phyloP scores from a whole-genome alignment of 441 rosid species.

The Aleurites moluccanus region DNA sequence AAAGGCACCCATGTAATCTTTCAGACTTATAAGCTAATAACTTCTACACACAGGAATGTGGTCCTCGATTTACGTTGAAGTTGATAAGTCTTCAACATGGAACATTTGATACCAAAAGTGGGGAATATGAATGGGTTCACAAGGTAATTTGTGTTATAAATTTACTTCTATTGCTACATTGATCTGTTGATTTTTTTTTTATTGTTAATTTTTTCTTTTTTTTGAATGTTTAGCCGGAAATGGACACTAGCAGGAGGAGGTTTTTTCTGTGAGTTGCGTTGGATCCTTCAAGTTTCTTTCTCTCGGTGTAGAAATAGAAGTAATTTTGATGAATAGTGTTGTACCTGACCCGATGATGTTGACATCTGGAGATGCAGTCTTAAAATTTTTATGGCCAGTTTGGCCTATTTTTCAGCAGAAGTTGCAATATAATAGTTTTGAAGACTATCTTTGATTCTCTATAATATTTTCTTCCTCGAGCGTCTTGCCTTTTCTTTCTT shows the following conservation, averaged over 20 bases:
- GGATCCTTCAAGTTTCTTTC: slow-evolving; percentile 5
- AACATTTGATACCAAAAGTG: slow-evolving; percentile 78
- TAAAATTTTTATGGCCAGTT: not conserved
- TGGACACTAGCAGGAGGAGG: slow-evolving; percentile 95
- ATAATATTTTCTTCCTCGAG: not conserved
- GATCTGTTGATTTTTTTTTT: not conserved
- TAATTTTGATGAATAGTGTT: slow-evolving; percentile 7
- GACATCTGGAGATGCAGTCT: not conserved
- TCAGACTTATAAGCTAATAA: not conserved
- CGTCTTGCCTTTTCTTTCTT: not conserved
- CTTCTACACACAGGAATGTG: slow-evolving; percentile 59
- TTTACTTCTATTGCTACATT: not conserved
- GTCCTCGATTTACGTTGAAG: slow-evolving; percentile 87
- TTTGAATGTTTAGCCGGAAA: slow-evolving; percentile 65
- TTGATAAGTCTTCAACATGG: slow-evolving; percentile 79
- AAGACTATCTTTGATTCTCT: too few relatives aligned
- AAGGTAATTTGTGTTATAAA: slow-evolving; percentile 52
- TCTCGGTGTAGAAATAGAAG: not conserved
- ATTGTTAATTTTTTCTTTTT: not conserved
- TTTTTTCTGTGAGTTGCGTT: slow-evolving; percentile 64
- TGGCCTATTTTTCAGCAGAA: not conserved
- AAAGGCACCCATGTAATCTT: not conserved
- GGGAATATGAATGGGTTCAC: slow-evolving; percentile 94
- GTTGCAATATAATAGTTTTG: not conserved
- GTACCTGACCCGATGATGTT: slow-evolving; percentile 2